Evolutionary conservation across 2,329 filamentous ascomycete species (phyloP).

Genomic region (Dendrostoma leiphaemia): DNA sequence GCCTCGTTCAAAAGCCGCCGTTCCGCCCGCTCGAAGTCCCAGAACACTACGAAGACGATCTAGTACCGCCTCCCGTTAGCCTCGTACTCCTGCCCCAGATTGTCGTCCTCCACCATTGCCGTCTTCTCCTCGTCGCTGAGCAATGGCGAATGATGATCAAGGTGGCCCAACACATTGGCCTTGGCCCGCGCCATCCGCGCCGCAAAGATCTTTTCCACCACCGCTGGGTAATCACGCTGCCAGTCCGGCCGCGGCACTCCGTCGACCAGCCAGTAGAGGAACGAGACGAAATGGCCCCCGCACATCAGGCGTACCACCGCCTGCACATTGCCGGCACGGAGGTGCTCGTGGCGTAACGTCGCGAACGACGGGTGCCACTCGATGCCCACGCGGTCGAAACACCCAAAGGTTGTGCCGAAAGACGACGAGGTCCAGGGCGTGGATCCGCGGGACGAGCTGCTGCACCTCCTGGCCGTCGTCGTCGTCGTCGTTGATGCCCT

Average conservation of each 20-base stretch:
- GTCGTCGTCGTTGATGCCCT: too few relatives aligned
- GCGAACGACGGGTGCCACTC: too few relatives aligned
- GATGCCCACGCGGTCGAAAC: too few relatives aligned
- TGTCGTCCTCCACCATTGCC: background rate
- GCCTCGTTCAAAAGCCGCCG: background rate
- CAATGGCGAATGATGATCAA: background rate
- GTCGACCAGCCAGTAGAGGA: background rate
- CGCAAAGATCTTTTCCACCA: background rate
- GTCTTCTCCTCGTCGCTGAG: background rate
- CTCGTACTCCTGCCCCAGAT: background rate
- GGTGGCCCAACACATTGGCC: background rate
- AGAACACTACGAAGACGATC: background rate
- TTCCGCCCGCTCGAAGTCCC: background rate
- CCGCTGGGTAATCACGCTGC: background rate
- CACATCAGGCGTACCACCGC: too few relatives aligned
- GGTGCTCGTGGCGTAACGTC: too few relatives aligned
- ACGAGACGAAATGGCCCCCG: background rate
- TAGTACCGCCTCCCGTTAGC: conserved; percentile 3
- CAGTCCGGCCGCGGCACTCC: conserved; percentile 5
- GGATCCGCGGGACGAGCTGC: too few relatives aligned
- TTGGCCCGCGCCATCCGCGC: background rate
- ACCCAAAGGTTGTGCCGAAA: too few relatives aligned
- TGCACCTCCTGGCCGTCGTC: too few relatives aligned
- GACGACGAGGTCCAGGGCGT: too few relatives aligned
- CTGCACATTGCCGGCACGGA: too few relatives aligned